phyloP scores from a whole-genome alignment of 2,329 filamentous ascomycete species.

The Chaetothyriales sp. region DNA sequence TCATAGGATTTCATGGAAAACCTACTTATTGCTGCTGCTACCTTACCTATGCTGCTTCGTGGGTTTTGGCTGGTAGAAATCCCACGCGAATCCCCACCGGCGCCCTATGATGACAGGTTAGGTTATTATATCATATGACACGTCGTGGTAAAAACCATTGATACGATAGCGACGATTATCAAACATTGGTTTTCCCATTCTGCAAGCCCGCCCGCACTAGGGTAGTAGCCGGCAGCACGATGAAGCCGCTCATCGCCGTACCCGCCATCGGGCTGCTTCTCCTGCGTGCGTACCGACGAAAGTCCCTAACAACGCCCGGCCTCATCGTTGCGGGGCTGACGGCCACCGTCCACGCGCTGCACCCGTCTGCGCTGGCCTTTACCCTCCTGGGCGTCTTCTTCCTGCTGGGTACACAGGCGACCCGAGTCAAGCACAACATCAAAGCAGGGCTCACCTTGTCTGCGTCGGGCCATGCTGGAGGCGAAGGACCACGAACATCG shows the following conservation, averaged over 20 bases:
- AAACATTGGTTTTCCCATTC: no score
- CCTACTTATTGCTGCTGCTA: no score
- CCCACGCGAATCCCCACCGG: no score
- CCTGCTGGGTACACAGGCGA: constrained; percentile 66
- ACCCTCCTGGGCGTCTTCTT: constrained; percentile 73
- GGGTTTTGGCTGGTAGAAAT: no score
- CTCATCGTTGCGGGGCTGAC: constrained; percentile 60
- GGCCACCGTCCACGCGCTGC: constrained; percentile 68
- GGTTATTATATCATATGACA: no score
- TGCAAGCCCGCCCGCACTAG: no score
- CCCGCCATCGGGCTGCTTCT: constrained; percentile 44
- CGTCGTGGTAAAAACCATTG: no score
- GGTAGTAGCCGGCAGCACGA: constrained; percentile 9
- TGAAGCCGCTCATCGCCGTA: constrained; percentile 32
- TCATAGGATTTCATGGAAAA: no score
- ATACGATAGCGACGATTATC: no score
- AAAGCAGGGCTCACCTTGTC: constrained; percentile 73
- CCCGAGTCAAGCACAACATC: constrained; percentile 76
- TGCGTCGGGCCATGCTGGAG: constrained; percentile 53
- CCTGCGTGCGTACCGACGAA: constrained; percentile 54
- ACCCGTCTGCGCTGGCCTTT: constrained; percentile 91
- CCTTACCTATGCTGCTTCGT: no score
- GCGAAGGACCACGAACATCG: constrained; percentile 71
- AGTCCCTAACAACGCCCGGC: constrained; percentile 65
- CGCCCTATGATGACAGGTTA: no score